phyloP scores from a whole-genome alignment of 306 rosid species.

The Pyrus bretschneideri region DNA sequence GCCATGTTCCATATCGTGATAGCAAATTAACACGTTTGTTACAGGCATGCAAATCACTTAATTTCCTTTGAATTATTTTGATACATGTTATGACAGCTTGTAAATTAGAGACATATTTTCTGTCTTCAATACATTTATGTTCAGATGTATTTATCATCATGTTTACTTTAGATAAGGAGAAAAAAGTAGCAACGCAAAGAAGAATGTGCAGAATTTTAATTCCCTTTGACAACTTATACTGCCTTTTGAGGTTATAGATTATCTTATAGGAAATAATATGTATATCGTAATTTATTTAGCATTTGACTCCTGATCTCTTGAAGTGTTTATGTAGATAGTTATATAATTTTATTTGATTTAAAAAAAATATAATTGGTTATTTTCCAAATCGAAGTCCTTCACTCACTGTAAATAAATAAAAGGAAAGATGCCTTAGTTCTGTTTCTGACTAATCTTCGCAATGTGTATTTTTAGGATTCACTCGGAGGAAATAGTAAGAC shows the following conservation, averaged over 20 bases:
- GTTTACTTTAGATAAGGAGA: too few species aligned
- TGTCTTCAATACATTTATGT: background rate
- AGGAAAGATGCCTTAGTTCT: background rate
- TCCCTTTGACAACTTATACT: background rate
- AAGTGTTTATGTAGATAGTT: background rate
- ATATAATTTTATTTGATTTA: background rate
- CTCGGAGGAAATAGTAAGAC: conserved; percentile 99
- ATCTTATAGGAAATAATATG: background rate
- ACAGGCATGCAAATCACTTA: conserved; percentile 45
- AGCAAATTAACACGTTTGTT: conserved; percentile 89
- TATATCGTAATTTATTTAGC: background rate
- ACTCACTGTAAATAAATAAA: background rate
- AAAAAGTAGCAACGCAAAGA: background rate
- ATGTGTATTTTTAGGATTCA: conserved; percentile 62
- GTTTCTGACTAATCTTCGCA: conserved; percentile 10
- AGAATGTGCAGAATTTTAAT: background rate
- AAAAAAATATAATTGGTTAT: background rate
- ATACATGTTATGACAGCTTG: background rate
- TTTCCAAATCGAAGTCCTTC: background rate
- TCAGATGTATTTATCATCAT: background rate
- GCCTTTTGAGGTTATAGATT: background rate
- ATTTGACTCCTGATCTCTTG: background rate
- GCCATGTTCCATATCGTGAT: conserved; percentile 93
- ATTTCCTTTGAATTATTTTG: background rate
- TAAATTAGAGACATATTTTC: background rate